Conservation (phyloP, 495 filamentous ascomycete species). For the Talaromyces trachyspermus region DNA sequence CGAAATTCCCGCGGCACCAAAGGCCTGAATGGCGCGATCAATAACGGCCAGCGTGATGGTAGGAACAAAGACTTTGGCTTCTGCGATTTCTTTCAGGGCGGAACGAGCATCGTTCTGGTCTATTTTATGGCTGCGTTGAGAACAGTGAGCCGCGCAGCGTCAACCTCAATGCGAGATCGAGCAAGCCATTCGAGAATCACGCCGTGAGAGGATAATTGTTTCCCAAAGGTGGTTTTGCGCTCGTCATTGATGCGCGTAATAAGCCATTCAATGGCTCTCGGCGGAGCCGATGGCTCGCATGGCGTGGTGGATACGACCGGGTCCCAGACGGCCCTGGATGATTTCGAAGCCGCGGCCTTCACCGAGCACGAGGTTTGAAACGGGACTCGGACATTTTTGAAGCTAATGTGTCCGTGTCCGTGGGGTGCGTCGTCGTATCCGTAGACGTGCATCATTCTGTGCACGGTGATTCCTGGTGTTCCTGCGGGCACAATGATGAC, state of each 20-base stretch:
- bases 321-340: slow-evolving; percentile 86
- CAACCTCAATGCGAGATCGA: slow-evolving; percentile 81
- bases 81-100: slow-evolving; percentile 75
- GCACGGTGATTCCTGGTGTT: slow-evolving; percentile 68
- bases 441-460: slow-evolving; percentile 83
- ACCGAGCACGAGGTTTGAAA: slow-evolving; percentile 72
- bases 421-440: slow-evolving; percentile 94
- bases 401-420: slow-evolving; percentile 83
- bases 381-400: slow-evolving; percentile 76
- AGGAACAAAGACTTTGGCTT: slow-evolving; percentile 81
- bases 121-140: slow-evolving; percentile 89
- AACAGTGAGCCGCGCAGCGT: slow-evolving; percentile 76
- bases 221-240: slow-evolving; percentile 76
- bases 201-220: slow-evolving; percentile 71
- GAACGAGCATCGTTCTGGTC: slow-evolving; percentile 73
- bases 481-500: slow-evolving; percentile 76
- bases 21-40: slow-evolving; percentile 80
- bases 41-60: slow-evolving; percentile 71
- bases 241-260: slow-evolving; percentile 85
- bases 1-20: slow-evolving; percentile 77
- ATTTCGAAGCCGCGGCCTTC: slow-evolving; percentile 94
- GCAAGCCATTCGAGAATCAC: slow-evolving; percentile 93
- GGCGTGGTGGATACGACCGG: slow-evolving; percentile 88
- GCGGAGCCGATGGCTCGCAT: slow-evolving; percentile 87
- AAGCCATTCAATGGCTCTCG: slow-evolving; percentile 84